A percentile compares a stretch with the other conserved stretches of the same genome.
Conservation (phyloP, 2,329 filamentous ascomycete species). For the Ambrosiella cleistominuta region DNA sequence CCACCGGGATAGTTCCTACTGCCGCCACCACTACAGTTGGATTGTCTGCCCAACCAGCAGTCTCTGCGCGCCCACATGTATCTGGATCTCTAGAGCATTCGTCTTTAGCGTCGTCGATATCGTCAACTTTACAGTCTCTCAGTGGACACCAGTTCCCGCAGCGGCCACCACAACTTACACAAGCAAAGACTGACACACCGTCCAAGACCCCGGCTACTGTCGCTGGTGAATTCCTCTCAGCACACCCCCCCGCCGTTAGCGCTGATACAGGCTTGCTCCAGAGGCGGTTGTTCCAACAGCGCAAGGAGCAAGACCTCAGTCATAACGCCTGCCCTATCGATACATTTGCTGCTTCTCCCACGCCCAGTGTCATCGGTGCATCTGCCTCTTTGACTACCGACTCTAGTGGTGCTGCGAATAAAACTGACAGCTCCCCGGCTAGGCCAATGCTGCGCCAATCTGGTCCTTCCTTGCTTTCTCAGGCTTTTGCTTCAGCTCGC, state of each 20-base stretch:
- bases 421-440: constrained; percentile 26
- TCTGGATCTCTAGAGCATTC: background rate
- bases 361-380: background rate
- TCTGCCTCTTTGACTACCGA: background rate
- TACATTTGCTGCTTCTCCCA: background rate
- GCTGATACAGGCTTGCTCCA: background rate
- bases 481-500: constrained; percentile 41
- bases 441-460: constrained; percentile 24
- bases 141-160: background rate
- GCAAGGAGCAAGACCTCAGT: background rate
- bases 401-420: constrained; percentile 17
- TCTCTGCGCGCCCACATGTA: constrained; percentile 1
- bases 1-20: constrained; percentile 1
- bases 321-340: background rate
- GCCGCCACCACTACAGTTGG: constrained; percentile 9
- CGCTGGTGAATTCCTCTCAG: background rate
- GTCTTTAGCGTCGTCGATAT: background rate
- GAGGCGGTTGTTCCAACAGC: background rate
- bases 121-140: constrained; percentile 7
- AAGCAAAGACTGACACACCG: background rate
- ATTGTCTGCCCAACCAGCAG: constrained; percentile 8
- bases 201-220: background rate
- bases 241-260: background rate
- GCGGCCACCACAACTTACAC: no score
- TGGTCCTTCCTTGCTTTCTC: constrained; percentile 38